A percentile compares a stretch with the other conserved stretches of the same genome.
phyloP scores from a whole-genome alignment of 345 rosid species.

The Eucalyptus sp. region DNA sequence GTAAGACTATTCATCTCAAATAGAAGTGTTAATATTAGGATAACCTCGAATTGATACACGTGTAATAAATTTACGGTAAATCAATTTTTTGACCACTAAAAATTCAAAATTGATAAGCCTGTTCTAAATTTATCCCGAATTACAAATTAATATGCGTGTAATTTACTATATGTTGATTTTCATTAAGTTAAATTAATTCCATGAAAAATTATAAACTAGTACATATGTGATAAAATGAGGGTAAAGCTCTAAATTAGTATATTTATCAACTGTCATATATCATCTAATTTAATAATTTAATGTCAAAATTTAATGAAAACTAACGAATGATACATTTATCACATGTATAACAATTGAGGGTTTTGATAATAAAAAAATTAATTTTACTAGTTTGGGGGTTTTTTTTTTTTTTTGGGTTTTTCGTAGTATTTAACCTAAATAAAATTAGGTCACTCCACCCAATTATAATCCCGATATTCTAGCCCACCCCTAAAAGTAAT shows the following conservation, averaged over 20 bases:
- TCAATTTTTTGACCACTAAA: too few relatives aligned
- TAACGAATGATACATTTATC: accelerated
- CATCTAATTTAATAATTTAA: too few relatives aligned
- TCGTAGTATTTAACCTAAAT: accelerated
- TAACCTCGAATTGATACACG: accelerated
- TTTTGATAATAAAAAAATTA: too few relatives aligned
- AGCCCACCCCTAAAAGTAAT: not conserved
- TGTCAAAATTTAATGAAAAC: too few relatives aligned
- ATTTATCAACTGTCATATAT: accelerated
- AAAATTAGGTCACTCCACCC: not conserved
- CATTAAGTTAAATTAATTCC: too few relatives aligned
- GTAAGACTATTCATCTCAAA: not conserved
- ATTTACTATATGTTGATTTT: accelerated
- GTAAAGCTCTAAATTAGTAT: accelerated
- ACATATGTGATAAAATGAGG: accelerated
- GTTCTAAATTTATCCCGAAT: too few relatives aligned
- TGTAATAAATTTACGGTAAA: too few relatives aligned
- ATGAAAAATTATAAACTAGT: accelerated
- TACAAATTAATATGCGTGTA: too few relatives aligned
- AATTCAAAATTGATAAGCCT: too few relatives aligned
- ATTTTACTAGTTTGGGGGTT: accelerated
- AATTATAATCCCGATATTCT: not conserved
- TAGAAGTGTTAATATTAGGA: too few relatives aligned
- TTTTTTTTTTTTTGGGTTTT: too few relatives aligned
- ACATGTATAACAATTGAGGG: accelerated